A percentile compares a stretch with the other conserved stretches of the same genome.
Evolutionary conservation across 306 rosid genomes (phyloP).

Genomic region (Argentina anserina): DNA sequence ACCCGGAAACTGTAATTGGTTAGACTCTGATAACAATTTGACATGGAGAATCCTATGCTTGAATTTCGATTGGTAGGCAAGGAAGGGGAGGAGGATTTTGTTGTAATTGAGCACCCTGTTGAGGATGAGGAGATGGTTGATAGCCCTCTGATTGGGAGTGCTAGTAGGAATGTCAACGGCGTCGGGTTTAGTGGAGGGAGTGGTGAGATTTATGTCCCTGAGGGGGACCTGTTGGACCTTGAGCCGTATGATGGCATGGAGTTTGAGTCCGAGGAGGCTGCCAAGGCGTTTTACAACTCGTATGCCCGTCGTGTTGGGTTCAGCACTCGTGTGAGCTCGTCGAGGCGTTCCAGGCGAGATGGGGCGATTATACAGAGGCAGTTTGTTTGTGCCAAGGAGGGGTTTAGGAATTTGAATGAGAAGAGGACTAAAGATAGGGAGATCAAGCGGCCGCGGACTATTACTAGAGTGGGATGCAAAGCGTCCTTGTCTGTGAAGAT

Average conservation of each 20-base stretch:
- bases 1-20: not conserved
- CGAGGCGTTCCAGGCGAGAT: conserved; percentile 94
- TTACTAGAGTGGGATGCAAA: conserved; percentile 96
- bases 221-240: conserved; percentile 87
- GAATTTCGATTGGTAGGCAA: conserved; percentile 83
- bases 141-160: conserved; percentile 39
- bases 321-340: conserved; percentile 97
- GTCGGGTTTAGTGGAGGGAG: conserved; percentile 21
- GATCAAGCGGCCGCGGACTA: conserved; percentile 86
- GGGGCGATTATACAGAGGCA: conserved; percentile 98
- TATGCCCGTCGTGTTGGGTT: conserved; percentile 98
- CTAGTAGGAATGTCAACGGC: conserved; percentile 32
- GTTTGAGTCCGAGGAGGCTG: conserved; percentile 98
- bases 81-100: conserved; percentile 60
- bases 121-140: conserved; percentile 80
- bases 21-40: conserved; percentile 6
- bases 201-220: conserved; percentile 69
- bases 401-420: conserved; percentile 94
- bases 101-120: conserved; percentile 55
- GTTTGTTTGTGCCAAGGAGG: conserved; percentile 96
- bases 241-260: conserved; percentile 96
- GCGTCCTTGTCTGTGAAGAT: conserved; percentile 94
- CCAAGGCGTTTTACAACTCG: conserved; percentile 94
- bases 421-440: conserved; percentile 97
- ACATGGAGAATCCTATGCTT: conserved; percentile 76